Base-by-base conservation (phyloP, 2,329 filamentous ascomycete genomes). In the Colletotrichum higginsianum region DNA sequence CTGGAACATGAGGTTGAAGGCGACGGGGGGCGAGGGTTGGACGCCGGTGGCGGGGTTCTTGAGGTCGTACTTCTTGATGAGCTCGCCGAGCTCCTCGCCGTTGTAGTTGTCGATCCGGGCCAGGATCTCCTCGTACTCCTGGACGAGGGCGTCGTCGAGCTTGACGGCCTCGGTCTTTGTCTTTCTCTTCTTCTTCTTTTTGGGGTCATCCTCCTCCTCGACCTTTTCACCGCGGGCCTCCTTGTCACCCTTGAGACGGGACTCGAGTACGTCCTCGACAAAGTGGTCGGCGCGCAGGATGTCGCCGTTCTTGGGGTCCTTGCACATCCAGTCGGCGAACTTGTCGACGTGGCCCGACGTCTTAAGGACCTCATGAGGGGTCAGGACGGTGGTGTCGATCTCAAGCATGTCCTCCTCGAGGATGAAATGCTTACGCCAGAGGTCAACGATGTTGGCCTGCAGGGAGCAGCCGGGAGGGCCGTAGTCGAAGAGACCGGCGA, bases 1-100 rank as follows among this genome's bases (percentile, higher is more conserved):
- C 83, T 96, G 92, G 88, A 98, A 99, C 96, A 99, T 99, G 79
- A 99, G 91, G 85, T 99, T 99, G 90, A 98, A 98, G 52, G 94
- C 88, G 61, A 97, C 92, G 4, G 96, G 96, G 40, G 93, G 92
- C 38, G 90, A 89, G 47, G 97, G 91, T 77, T 93, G 89, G 73
- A 91, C 89, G 76, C 91, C 93, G 76, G 93, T 97, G 61, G 88
- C 88, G 38, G 96, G 95, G 84, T 97, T 98, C 84, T 90, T 93
- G 82, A 99, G 93, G 75, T 98, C 91, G 83, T 96, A 93, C 86
- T 97, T 97, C 80, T 88, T 90, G 86, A 99, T 98, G 71, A 99
- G 89, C 78, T 92, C 86, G 72, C 94, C 95, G 72, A 98, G 93
- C 82, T 96, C 92, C 55, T 92, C 89, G 75, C 95, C 96, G 79